These are phyloP conservation scores for Pseudocohnilembus persalinus DNA, from an alignment of 169 alveolate genomes.

Conservation along the genomic window DNA sequence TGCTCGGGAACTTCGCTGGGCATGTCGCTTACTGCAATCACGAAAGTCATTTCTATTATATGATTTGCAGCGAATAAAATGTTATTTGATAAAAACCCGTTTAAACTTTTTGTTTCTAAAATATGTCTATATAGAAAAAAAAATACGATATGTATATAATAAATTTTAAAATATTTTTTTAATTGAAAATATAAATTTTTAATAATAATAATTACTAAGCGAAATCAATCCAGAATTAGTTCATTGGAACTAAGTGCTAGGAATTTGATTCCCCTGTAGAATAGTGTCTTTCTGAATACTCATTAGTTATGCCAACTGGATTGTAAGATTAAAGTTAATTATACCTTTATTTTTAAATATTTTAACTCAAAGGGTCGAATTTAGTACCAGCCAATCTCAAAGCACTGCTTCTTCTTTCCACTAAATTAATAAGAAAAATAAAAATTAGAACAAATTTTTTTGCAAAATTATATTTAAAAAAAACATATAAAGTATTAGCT, in stretches of 20 bases:
- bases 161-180: constrained; percentile 20
- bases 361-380: background rate
- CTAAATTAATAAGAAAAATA: too few species aligned
- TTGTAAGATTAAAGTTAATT: constrained; percentile 25
- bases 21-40: constrained; percentile 44
- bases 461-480: too few species aligned
- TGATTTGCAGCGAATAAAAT: constrained; percentile 36
- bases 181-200: too few species aligned
- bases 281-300: constrained; percentile 72
- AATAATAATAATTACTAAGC: constrained; percentile 43
- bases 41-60: constrained; percentile 45
- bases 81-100: constrained; percentile 48
- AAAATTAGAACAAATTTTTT: too few species aligned
- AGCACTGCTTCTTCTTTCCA: background rate
- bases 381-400: background rate
- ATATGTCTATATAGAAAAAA: background rate
- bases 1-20: constrained; percentile 45
- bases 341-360: constrained; percentile 5
- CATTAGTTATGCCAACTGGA: constrained; percentile 55
- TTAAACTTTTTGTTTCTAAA: background rate
- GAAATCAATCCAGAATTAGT: constrained; percentile 67
- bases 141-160: background rate
- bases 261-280: constrained; percentile 20
- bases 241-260: constrained; percentile 21
- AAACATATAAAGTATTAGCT: too few species aligned